phyloP scores from a whole-genome alignment of 208 protist genomes.

The Tritrichomonas foetus region DNA sequence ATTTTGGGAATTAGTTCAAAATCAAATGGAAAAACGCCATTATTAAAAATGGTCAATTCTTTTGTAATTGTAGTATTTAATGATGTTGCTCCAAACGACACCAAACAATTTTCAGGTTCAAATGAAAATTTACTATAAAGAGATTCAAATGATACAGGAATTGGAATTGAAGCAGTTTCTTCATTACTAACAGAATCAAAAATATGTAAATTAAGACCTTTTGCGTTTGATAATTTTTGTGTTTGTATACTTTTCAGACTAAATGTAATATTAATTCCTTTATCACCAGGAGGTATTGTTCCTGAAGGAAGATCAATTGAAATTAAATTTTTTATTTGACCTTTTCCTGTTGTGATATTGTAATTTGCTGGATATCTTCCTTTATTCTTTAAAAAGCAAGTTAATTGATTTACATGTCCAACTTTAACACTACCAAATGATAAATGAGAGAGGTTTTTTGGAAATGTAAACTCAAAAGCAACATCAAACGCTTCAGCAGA shows the following conservation, averaged over 20 bases:
- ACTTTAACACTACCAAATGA: neutral
- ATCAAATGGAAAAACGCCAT: neutral
- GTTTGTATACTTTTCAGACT: neutral
- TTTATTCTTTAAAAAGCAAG: neutral
- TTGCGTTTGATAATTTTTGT: neutral
- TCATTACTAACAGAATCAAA: neutral
- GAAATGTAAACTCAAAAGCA: neutral
- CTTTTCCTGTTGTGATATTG: neutral
- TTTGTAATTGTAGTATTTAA: neutral
- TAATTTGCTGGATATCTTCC: neutral
- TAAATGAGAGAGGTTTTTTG: neutral
- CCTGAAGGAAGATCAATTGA: neutral
- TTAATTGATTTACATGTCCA: neutral
- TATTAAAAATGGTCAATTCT: neutral
- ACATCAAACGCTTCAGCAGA: conserved; percentile 1
- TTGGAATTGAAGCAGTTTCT: neutral
- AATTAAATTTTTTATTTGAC: neutral
- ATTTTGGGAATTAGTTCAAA: neutral
- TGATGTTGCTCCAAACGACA: no score
- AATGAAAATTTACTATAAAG: neutral
- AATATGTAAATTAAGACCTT: neutral
- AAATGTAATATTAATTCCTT: neutral
- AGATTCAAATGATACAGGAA: neutral
- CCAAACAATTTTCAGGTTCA: neutral
- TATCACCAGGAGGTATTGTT: neutral